These are phyloP conservation scores for Suillus subaureus DNA, from an alignment of 768 basidiomycete genomes.

Conservation along the genomic window DNA sequence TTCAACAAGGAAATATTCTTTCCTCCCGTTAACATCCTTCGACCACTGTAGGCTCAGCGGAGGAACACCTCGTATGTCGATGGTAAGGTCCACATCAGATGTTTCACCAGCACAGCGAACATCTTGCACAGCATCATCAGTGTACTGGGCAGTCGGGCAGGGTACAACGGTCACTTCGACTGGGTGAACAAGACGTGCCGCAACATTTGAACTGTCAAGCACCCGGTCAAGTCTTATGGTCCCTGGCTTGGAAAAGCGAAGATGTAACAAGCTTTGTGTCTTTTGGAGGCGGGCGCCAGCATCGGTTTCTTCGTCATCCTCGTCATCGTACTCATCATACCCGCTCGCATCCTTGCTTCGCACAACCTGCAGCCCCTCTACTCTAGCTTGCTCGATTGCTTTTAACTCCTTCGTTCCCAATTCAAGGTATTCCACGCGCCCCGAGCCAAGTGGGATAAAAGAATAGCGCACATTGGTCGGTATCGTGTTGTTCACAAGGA, in stretches of 20 bases:
- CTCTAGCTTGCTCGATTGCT: constrained; percentile 60
- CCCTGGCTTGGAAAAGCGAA: constrained; percentile 74
- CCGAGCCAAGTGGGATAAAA: constrained; percentile 59
- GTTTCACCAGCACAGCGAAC: constrained; percentile 74
- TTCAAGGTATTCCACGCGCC: constrained; percentile 55
- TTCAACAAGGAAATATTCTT: constrained; percentile 78
- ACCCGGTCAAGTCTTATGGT: constrained; percentile 75
- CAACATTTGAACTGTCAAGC: constrained; percentile 65
- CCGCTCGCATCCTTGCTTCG: constrained; percentile 45
- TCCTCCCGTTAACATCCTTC: constrained; percentile 63
- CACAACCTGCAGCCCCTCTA: constrained; percentile 50
- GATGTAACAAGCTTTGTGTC: constrained; percentile 73
- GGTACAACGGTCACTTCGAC: constrained; percentile 74
- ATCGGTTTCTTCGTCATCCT: constrained; percentile 42
- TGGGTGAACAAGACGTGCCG: constrained; percentile 70
- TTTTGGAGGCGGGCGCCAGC: constrained; percentile 59
- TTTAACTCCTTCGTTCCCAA: constrained; percentile 67
- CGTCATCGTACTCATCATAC: constrained; percentile 73
- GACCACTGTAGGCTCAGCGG: constrained; percentile 80
- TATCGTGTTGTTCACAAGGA: constrained; percentile 90
- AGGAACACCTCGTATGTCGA: constrained; percentile 72
- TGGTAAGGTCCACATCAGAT: constrained; percentile 53
- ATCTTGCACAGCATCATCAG: constrained; percentile 43
- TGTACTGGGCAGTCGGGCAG: constrained; percentile 78
- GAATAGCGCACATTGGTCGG: constrained; percentile 73